Conservation (phyloP, 306 rosid genomes). For the Fragaria nilgerrensis region DNA sequence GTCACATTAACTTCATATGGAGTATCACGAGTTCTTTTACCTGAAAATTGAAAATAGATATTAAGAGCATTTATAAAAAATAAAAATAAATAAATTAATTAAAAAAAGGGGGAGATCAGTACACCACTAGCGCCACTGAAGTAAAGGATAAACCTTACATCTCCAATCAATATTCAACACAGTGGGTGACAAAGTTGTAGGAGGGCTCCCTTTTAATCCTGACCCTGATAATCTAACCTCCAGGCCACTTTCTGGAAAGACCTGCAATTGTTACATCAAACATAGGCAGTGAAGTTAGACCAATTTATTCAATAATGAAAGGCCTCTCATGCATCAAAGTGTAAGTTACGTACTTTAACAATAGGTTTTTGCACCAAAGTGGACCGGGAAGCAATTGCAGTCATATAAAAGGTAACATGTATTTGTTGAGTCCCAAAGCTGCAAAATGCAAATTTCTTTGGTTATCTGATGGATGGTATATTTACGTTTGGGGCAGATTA, state of each 20-base stretch:
- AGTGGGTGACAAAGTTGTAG: conserved; percentile 91
- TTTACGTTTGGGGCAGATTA: neutral
- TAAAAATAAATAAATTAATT: too few relatives aligned
- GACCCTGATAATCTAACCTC: conserved; percentile 71
- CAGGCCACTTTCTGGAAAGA: conserved; percentile 65
- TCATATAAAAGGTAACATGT: conserved; percentile 64
- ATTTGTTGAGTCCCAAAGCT: conserved; percentile 71
- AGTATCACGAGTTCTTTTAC: conserved; percentile 49
- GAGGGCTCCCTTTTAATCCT: conserved; percentile 65
- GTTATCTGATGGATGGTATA: conserved; percentile 13
- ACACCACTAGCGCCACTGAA: neutral
- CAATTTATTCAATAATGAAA: conserved; percentile 14
- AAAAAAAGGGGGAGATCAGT: conserved; percentile 8
- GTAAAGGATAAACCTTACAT: conserved; percentile 57
- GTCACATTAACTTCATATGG: conserved; percentile 76
- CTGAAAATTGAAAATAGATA: conserved; percentile 43
- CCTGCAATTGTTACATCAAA: conserved; percentile 44
- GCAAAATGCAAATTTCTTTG: conserved; percentile 31
- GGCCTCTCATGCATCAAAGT: conserved; percentile 20
- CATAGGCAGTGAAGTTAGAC: conserved; percentile 9
- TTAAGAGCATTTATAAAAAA: conserved; percentile 2
- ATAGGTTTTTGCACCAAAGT: conserved; percentile 71
- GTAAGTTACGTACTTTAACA: conserved; percentile 48
- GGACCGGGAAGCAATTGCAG: conserved; percentile 84
- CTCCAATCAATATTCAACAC: conserved; percentile 80